Percentiles rank a stretch among this genome's conserved stretches.
These are phyloP conservation scores for Forsythia viridissima DNA, from an alignment of 257 asterid species.

Conservation along the genomic window DNA sequence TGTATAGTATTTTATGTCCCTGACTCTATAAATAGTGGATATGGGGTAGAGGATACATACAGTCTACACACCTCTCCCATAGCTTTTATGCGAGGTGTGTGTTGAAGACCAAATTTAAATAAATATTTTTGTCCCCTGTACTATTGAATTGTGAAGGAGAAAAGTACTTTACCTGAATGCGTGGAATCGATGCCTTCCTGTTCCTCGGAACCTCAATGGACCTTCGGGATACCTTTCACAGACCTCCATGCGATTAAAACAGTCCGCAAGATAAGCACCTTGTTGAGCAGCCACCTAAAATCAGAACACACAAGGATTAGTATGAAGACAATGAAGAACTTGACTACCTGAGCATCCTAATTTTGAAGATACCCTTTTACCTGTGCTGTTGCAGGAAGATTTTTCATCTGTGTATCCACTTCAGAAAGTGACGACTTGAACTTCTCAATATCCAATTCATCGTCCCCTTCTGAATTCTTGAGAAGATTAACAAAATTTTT, in stretches of 20 bases:
- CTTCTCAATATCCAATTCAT: conserved; percentile 65
- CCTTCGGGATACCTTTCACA: conserved; percentile 83
- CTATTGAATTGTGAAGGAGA: too few relatives aligned
- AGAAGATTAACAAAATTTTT: conserved; percentile 60
- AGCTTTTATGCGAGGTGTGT: background rate
- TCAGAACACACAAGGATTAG: background rate
- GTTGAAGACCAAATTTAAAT: background rate
- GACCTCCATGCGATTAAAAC: conserved; percentile 71
- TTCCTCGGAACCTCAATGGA: conserved; percentile 74
- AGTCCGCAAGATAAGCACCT: conserved; percentile 83
- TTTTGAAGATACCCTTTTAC: conserved; percentile 24
- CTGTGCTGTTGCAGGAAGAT: conserved; percentile 96
- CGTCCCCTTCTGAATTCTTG: conserved; percentile 38
- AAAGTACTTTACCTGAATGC: conserved; percentile 61
- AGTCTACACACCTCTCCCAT: background rate
- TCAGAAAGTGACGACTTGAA: conserved; percentile 77
- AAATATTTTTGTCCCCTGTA: background rate
- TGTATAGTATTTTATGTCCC: too few relatives aligned
- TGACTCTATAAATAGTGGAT: too few relatives aligned
- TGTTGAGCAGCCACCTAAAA: conserved; percentile 90
- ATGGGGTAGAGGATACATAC: too few relatives aligned
- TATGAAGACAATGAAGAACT: background rate
- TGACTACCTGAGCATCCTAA: background rate
- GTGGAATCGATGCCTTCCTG: conserved; percentile 80
- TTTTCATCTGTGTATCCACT: conserved; percentile 78